A percentile compares a stretch with the other conserved stretches of the same genome.
phyloP scores from a whole-genome alignment of 768 basidiomycete species.

The Lactifluus pinguis region DNA sequence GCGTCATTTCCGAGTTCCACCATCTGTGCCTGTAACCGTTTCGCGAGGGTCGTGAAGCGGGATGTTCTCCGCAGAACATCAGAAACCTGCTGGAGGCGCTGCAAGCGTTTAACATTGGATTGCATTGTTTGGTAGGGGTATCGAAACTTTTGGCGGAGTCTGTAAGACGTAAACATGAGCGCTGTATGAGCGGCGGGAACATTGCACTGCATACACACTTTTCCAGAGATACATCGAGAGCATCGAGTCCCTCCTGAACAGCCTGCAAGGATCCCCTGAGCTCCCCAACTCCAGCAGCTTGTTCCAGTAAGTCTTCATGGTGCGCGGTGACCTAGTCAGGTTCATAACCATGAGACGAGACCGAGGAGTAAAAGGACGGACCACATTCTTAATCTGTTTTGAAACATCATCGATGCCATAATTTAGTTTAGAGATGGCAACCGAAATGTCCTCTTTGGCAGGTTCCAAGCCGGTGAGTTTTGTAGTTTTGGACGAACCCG shows the following conservation, averaged over 20 bases:
- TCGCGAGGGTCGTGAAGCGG: constrained; percentile 75
- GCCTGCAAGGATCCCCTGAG: constrained; percentile 60
- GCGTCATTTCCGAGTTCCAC: constrained; percentile 39
- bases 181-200: not conserved
- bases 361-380: constrained; percentile 29
- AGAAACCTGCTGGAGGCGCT: constrained; percentile 72
- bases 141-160: constrained; percentile 80
- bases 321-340: constrained; percentile 61
- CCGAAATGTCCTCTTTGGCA: constrained; percentile 78
- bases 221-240: constrained; percentile 67
- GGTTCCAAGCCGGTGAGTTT: constrained; percentile 40
- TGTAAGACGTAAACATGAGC: constrained; percentile 23
- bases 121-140: constrained; percentile 73
- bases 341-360: not conserved
- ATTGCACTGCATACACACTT: constrained; percentile 41
- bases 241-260: constrained; percentile 60
- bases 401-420: constrained; percentile 87
- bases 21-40: constrained; percentile 83
- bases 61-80: constrained; percentile 79
- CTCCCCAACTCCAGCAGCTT: constrained; percentile 67
- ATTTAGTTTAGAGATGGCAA: constrained; percentile 81
- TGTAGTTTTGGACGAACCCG: constrained; percentile 22
- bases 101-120: constrained; percentile 59
- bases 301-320: constrained; percentile 73
- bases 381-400: constrained; percentile 80